A percentile compares a stretch with the other conserved stretches of the same genome.
These are phyloP conservation scores for Alternaria infectoria DNA, from an alignment of 2,329 filamentous ascomycete species.

Conservation along the genomic window DNA sequence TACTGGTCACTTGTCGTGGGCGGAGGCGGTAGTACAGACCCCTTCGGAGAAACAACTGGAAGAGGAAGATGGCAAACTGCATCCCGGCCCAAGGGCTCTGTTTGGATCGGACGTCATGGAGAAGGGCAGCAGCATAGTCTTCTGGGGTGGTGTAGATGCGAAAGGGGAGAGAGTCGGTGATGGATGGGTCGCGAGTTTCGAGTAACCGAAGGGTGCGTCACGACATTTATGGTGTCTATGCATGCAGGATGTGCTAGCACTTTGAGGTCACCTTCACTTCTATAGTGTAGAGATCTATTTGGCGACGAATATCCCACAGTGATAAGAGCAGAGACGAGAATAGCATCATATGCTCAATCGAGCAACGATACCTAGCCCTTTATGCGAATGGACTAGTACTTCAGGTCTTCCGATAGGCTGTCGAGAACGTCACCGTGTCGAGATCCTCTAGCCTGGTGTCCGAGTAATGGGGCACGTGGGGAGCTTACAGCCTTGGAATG, in stretches of 20 bases:
- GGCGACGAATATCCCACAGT: background rate
- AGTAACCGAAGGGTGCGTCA: slow-evolving; percentile 18
- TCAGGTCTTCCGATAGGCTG: background rate
- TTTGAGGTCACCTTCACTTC: background rate
- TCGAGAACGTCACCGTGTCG: background rate
- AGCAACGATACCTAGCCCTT: background rate
- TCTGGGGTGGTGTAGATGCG: slow-evolving; percentile 54
- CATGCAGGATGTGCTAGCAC: background rate
- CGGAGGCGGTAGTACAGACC: slow-evolving; percentile 50
- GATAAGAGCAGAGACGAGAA: background rate
- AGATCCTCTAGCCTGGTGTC: background rate
- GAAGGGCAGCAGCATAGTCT: slow-evolving; percentile 43
- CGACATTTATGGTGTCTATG: background rate
- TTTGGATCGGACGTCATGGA: slow-evolving; percentile 52
- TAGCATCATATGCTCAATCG: background rate
- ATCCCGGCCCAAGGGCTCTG: slow-evolving; percentile 52
- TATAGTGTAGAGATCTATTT: background rate
- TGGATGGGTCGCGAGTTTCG: slow-evolving; percentile 52
- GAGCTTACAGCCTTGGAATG: background rate
- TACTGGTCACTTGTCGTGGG: slow-evolving; percentile 51
- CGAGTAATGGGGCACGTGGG: background rate
- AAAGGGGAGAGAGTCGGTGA: slow-evolving; percentile 53
- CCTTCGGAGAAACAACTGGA: slow-evolving; percentile 40
- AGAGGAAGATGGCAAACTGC: slow-evolving; percentile 50
- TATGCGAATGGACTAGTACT: background rate